Conservation (phyloP, 2,329 filamentous ascomycete species). For the Cordyceps cicadae region DNA sequence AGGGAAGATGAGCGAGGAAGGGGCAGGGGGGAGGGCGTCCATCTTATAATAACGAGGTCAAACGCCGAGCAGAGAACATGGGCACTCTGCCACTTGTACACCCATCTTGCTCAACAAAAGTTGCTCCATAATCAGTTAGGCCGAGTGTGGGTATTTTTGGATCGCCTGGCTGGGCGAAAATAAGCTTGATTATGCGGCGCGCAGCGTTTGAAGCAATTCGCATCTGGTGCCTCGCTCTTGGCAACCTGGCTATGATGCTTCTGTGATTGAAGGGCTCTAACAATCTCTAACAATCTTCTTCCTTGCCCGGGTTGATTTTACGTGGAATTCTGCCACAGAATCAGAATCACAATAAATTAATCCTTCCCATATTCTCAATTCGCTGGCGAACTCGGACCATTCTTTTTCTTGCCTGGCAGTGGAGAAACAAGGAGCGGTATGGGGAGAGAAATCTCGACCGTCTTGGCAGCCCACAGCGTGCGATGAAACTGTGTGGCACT, state of each 20-base stretch:
- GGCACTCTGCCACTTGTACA: background rate
- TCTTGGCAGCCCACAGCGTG: conserved; percentile 2
- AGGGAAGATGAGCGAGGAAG: background rate
- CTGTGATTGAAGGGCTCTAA: too few relatives aligned
- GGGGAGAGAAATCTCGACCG: background rate
- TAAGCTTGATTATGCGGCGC: background rate
- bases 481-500: conserved; percentile 1
- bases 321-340: too few relatives aligned
- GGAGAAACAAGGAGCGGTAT: background rate
- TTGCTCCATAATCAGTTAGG: background rate
- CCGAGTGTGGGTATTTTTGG: conserved; percentile 6
- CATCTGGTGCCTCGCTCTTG: too few relatives aligned
- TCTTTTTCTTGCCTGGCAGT: background rate
- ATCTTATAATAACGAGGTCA: background rate
- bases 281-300: too few relatives aligned
- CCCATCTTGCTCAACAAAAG: background rate
- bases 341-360: background rate
- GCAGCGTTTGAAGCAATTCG: too few relatives aligned
- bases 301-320: too few relatives aligned
- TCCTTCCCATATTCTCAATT: background rate
- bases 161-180: background rate
- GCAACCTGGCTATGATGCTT: too few relatives aligned
- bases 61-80: background rate
- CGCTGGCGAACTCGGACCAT: background rate
- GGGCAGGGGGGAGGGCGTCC: background rate